phyloP scores from a whole-genome alignment of 306 rosid species.

The Parietaria judaica region DNA sequence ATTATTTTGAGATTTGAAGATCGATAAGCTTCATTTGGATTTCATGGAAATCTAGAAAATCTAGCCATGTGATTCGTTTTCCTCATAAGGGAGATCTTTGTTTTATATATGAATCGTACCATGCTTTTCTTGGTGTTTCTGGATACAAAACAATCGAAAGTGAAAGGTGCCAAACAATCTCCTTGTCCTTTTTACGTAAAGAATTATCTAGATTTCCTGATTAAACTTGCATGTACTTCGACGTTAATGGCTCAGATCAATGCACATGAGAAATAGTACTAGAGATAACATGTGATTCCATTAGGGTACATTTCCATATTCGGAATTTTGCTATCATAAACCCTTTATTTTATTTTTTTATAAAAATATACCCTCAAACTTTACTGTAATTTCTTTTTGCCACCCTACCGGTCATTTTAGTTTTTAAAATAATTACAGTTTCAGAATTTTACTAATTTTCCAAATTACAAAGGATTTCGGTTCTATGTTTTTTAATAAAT shows the following conservation, averaged over 20 bases:
- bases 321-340: not conserved
- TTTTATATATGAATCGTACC: not conserved
- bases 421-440: not conserved
- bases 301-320: slow-evolving; percentile 1
- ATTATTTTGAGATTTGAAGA: slow-evolving; percentile 4
- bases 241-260: slow-evolving; percentile 1
- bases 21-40: slow-evolving; percentile 16
- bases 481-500: no score
- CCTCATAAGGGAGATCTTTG: slow-evolving; percentile 10
- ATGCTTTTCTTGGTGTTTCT: not conserved
- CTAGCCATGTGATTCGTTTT: slow-evolving; percentile 18
- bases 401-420: not conserved
- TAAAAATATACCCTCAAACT: no score
- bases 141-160: not conserved
- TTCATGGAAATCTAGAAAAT: slow-evolving; percentile 23
- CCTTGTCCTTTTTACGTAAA: not conserved
- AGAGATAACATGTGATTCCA: slow-evolving; percentile 15
- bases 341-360: not conserved
- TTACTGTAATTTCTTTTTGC: no score
- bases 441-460: no score
- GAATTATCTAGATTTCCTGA: not conserved
- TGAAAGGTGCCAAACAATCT: not conserved
- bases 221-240: not conserved
- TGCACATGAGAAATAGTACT: slow-evolving; percentile 1
- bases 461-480: no score